phyloP scores from a whole-genome alignment of 1,139 yeast species.

The Nakaseomyces nivariensis region DNA sequence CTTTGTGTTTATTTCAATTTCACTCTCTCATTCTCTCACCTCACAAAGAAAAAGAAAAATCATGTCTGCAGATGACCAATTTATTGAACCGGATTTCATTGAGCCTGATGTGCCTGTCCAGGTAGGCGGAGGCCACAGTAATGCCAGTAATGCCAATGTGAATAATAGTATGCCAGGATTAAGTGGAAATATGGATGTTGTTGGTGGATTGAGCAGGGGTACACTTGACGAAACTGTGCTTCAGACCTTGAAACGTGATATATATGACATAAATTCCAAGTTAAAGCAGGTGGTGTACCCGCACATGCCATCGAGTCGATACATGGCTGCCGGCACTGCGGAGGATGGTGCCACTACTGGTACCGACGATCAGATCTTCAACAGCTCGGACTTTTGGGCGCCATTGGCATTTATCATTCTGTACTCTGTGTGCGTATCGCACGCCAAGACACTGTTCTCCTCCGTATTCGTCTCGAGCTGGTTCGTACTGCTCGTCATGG shows the following conservation, averaged over 20 bases:
- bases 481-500: slow-evolving; percentile 23
- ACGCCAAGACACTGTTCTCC: slow-evolving; percentile 24
- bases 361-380: slow-evolving; percentile 10
- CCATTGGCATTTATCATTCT: slow-evolving; percentile 25
- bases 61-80: slow-evolving; percentile 3
- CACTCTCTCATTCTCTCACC: not conserved
- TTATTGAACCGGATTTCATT: slow-evolving; percentile 20
- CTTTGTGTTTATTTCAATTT: no score
- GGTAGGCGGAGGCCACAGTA: slow-evolving; percentile 3
- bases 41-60: not conserved
- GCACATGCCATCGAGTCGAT: slow-evolving; percentile 17
- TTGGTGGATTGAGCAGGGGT: slow-evolving; percentile 16
- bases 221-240: slow-evolving; percentile 27
- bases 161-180: not conserved
- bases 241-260: slow-evolving; percentile 25
- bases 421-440: slow-evolving; percentile 24
- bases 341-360: not conserved
- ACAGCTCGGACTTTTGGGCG: slow-evolving; percentile 28
- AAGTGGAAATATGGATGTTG: slow-evolving; percentile 4
- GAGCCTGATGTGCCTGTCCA: slow-evolving; percentile 14
- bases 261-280: slow-evolving; percentile 26
- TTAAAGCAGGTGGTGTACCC: slow-evolving; percentile 29
- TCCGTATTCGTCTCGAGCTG: slow-evolving; percentile 25
- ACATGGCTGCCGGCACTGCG: slow-evolving; percentile 2
- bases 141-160: not conserved